Conservation (phyloP, 805 yeast species). For the Jamesozyma rosinii region DNA sequence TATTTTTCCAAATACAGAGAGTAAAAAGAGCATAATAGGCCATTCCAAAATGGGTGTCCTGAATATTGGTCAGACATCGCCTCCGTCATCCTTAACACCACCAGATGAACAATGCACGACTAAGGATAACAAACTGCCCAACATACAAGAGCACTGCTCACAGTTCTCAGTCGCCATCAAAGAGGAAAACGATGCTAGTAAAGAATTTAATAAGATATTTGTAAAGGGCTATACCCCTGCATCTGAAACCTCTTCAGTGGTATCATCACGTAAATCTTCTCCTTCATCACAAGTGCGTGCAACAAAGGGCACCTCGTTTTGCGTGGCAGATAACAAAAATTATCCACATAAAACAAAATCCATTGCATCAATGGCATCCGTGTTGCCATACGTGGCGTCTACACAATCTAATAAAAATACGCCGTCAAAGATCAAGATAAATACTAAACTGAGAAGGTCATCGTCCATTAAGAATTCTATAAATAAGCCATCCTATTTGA, state of each 20-base stretch:
- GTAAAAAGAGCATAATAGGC: too few relatives aligned
- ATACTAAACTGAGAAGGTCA: neutral
- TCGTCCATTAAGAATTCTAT: neutral
- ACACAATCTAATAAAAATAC: too few relatives aligned
- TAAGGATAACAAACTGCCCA: too few relatives aligned
- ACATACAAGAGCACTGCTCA: too few relatives aligned
- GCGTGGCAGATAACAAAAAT: neutral
- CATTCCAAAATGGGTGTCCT: too few relatives aligned
- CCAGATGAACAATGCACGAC: too few relatives aligned
- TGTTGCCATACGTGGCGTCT: neutral
- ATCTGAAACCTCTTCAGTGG: neutral
- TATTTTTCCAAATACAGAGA: too few relatives aligned
- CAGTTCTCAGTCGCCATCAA: too few relatives aligned
- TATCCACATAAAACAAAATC: neutral
- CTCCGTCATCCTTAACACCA: neutral
- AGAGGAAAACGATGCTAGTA: constrained; percentile 6
- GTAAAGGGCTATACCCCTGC: neutral
- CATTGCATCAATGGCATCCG: neutral
- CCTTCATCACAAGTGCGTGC: neutral
- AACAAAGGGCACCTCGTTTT: neutral
- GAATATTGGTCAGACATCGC: neutral
- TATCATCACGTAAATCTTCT: neutral
- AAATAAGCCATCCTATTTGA: neutral
- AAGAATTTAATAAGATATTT: constrained; percentile 3
- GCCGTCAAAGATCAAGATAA: neutral